A percentile compares a stretch with the other conserved stretches of the same genome.
These are phyloP conservation scores for Cryphonectria naterciae DNA, from an alignment of 2,329 filamentous ascomycete species.

Conservation along the genomic window DNA sequence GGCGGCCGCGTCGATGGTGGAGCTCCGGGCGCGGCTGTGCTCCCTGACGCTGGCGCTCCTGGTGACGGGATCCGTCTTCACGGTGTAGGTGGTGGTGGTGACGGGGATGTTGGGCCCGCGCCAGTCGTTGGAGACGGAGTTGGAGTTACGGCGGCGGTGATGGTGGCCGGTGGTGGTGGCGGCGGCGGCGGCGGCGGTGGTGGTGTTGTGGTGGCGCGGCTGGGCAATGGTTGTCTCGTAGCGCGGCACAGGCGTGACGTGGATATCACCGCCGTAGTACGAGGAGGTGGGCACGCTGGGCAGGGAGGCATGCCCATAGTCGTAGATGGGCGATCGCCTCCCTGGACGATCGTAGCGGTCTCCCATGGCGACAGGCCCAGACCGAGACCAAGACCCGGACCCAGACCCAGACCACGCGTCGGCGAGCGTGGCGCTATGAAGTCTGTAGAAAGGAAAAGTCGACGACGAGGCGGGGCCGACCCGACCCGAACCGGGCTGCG, in stretches of 20 bases:
- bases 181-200: conserved; percentile 36
- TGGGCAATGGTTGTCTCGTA: conserved; percentile 32
- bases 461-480: neutral
- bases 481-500: neutral
- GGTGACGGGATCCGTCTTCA: conserved; percentile 55
- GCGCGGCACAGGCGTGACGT: conserved; percentile 53
- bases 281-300: conserved; percentile 44
- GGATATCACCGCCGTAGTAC: conserved; percentile 57
- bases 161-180: conserved; percentile 24
- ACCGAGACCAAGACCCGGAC: neutral
- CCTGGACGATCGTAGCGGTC: conserved; percentile 51
- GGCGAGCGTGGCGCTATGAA: neutral
- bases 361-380: conserved; percentile 44
- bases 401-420: neutral
- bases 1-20: conserved; percentile 50
- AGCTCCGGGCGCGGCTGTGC: conserved; percentile 51
- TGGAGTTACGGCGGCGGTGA: conserved; percentile 33
- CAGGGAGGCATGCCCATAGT: conserved; percentile 58
- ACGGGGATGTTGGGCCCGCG: conserved; percentile 42
- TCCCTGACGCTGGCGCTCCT: conserved; percentile 55
- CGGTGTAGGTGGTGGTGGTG: conserved; percentile 60
- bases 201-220: conserved; percentile 33
- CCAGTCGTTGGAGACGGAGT: conserved; percentile 37
- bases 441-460: neutral
- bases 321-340: conserved; percentile 49